Evolutionary conservation across 2,329 filamentous ascomycete species (phyloP), one percentile per base, ranked within the genome.

Genomic region (Aschersonia sp.): DNA sequence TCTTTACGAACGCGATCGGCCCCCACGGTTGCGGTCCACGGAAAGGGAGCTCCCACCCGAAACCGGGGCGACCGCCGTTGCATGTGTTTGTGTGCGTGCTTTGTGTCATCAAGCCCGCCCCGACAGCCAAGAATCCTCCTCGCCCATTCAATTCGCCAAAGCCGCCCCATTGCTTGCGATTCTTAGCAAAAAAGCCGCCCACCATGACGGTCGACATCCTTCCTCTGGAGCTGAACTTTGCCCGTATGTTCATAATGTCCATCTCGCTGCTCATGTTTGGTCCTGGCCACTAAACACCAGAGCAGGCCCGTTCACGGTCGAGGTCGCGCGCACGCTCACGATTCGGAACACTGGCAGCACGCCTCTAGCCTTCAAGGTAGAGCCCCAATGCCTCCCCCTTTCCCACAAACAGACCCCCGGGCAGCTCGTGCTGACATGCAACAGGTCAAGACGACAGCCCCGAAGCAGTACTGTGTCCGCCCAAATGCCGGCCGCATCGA

Each of bases 401-500:
- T 22, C 22, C 22, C 2, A 22, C 22, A 22, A 22, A 22, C 22
- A 22, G 22, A 22, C 22, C 22, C 22, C n/a, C n/a, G n/a, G 35
- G 35, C 35, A 37, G 35, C 35, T 37, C 8, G 35, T 37, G 35
- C 35, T 37, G 35, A 37, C 35, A 37, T 12, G 4, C 12, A 12
- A 37, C 57, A 95, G 88, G 92, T 98, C 67, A 98, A 98, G 81
- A 98, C 92, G 45, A 98, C 92, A 53, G 92, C 92, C 45, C 92
- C 92, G 35, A 97, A 97, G 71, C 92, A 97, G 90, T 98, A 98
- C 71, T 97, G 92, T 66, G 90, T 97, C 50, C 83, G 92, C 59
- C 90, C 92, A 49, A 97, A 98, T 73, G 95, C 89, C 46, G 92
- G 92, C 59, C 85, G 89, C 64, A 92, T 98, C 65, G 89, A 95